Conservation (phyloP, 2,329 filamentous ascomycete genomes). For the Ophiostoma piceae region DNA sequence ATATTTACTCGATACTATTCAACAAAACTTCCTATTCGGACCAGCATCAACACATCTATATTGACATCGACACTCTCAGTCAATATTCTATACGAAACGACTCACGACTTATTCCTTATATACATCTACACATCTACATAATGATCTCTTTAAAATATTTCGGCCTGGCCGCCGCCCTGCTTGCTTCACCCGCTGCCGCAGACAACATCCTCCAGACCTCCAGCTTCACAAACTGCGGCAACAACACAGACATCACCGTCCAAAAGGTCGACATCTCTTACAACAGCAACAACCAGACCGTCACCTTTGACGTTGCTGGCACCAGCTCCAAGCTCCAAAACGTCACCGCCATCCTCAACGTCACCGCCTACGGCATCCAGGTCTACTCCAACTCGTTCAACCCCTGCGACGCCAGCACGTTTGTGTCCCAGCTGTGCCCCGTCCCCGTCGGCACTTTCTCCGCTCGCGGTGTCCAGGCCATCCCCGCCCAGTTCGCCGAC, state of each 20-base stretch:
- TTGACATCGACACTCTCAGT: neutral
- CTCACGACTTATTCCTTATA: constrained; percentile 13
- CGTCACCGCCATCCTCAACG: constrained; percentile 68
- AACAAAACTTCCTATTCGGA: neutral
- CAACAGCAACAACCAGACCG: constrained; percentile 64
- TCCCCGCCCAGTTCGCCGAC: constrained; percentile 65
- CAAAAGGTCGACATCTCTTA: constrained; percentile 72
- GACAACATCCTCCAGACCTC: constrained; percentile 71
- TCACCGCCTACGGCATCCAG: constrained; percentile 76
- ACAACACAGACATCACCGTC: constrained; percentile 56
- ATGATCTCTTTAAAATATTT: constrained; percentile 26
- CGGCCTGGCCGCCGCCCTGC: constrained; percentile 37
- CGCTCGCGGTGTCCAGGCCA: constrained; percentile 64
- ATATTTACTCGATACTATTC: neutral
- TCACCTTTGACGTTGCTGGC: constrained; percentile 79
- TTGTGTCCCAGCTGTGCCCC: constrained; percentile 75
- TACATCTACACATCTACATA: constrained; percentile 6
- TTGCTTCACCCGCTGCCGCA: constrained; percentile 40
- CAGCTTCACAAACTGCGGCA: constrained; percentile 71
- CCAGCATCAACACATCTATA: neutral
- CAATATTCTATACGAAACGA: constrained; percentile 10
- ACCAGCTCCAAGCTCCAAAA: constrained; percentile 69
- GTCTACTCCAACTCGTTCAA: constrained; percentile 78
- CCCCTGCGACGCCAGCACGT: constrained; percentile 66
- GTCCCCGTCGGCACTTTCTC: constrained; percentile 71